Base-by-base conservation (phyloP, 2,329 filamentous ascomycete genomes). In the Mycogone perniciosa region DNA sequence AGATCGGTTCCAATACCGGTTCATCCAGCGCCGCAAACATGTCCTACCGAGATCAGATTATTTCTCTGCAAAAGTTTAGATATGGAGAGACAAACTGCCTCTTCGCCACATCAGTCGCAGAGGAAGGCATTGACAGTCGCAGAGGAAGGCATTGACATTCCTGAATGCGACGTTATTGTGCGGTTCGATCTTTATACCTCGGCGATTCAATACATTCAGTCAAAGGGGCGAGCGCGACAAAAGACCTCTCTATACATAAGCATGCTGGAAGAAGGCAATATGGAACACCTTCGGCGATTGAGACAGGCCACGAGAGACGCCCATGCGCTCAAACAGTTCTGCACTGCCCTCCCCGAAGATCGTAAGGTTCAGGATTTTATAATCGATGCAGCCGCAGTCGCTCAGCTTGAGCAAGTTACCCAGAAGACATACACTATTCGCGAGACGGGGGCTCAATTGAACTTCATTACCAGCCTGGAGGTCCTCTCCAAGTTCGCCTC, bases 181-280 rank as follows among this genome's bases (percentile, higher is more conserved):
- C 71, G 91, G 2, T 99, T 96, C 61, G 89, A 97, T 63, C 77
- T 95, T 2, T 96, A 90, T 67, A 76, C 79, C 8, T 96, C 92
- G 0, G 83, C 96, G 67, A 97, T 97, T 47, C 88, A 95, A 62
- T 97, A 96, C 63, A 84, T 97, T 20, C 93, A 99, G 66, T 96
- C 91, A 10, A 81, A 89, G 55, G 93, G 93, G 0, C 81, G 93
- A 48, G 93, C 93, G 9, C 80, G 93, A 37, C 86, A 89, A 60
- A 67, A 71, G 1, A 78, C 85, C 49, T 97, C 93, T 0, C 83
- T 80, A 56, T 96, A 92, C 65, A 79, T 91, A 33, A 88, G 88
- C 60, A 91, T 99, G 87, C 65, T 89, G 2, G 91, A 97, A 63
- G 63, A 68, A 1, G 79, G 77, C 6, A 96, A 96, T 59, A 56